Evolutionary conservation across 1,139 yeast genomes (phyloP), one percentile per base, ranked within the genome.

Genomic region (Suhomyces bribrorum): DNA sequence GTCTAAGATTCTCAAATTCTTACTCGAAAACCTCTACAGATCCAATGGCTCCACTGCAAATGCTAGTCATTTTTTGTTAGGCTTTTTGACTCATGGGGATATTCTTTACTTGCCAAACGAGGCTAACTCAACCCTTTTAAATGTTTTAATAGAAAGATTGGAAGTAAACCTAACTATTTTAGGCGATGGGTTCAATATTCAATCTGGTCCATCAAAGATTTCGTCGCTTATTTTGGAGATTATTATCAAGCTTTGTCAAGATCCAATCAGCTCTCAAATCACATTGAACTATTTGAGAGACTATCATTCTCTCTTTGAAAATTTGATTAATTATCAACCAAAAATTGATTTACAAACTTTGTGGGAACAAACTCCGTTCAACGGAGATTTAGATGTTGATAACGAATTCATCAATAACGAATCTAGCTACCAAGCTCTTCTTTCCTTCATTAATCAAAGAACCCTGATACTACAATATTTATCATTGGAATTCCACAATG

Each of bases 41-140:
- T 57, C 72, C 1, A 64, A 66, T 20, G 59, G 61, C 3, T 61
- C 59, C 24, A 66, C 67, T 6, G 74, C 82, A 2, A 75, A 82
- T 0, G 73, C 84, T 1, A 69, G 90, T 1, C 97, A 89, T 56
- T 82, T 83, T 49, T 59, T 92, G 8, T 69, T 92, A 2, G 97
- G 97, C 0, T 89, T 81, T 42, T 61, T 60, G 26, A 56, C 59
- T 11, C 59, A 59, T 39, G 77, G 74, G 2, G 68, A 59, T 20
- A 54, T 54, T 30, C 53, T 68, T 24, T 42, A 39, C 14, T 39
- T 53, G 11, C 44, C 57, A 2, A 26, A 29, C 23, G 47, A 48
- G 3, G 44, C 52, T 3, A 38, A 44, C 2, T 41, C 43, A 2
- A 49, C 69, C 2, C 59, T 86, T 8, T 68, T 89, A 37, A 71